phyloP scores from a whole-genome alignment of 257 asterid genomes.

The Solanum sitiens region DNA sequence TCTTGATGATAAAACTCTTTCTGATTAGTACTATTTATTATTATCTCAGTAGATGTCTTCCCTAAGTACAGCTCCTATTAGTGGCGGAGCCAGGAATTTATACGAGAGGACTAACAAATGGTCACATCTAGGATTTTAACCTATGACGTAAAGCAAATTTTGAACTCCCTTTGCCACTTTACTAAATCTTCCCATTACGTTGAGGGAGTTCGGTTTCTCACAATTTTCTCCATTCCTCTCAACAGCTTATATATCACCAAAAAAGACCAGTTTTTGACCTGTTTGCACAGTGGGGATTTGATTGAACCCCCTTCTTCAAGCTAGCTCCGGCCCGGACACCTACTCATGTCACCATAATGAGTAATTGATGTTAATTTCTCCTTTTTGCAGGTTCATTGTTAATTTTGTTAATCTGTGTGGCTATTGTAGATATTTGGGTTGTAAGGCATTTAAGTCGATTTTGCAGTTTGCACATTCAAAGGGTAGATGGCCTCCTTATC shows the following conservation, averaged over 20 bases:
- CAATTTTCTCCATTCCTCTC: background rate
- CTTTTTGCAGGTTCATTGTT: background rate
- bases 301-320: background rate
- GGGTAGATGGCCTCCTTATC: slow-evolving; percentile 31
- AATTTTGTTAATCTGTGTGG: background rate
- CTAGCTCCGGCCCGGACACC: background rate
- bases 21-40: background rate
- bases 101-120: background rate
- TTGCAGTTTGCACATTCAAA: slow-evolving; percentile 2
- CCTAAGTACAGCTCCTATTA: background rate
- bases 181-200: background rate
- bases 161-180: background rate
- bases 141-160: background rate
- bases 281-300: background rate
- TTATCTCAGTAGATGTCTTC: background rate
- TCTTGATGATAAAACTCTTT: background rate
- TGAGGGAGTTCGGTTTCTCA: background rate
- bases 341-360: background rate
- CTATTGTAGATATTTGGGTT: slow-evolving; percentile 13
- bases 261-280: background rate
- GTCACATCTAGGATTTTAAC: background rate
- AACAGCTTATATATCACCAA: background rate
- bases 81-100: background rate
- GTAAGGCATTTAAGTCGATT: background rate
- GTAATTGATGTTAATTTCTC: background rate